These are phyloP conservation scores for Fusarium penzigii DNA, from an alignment of 2,329 filamentous ascomycete genomes.

Conservation along the genomic window DNA sequence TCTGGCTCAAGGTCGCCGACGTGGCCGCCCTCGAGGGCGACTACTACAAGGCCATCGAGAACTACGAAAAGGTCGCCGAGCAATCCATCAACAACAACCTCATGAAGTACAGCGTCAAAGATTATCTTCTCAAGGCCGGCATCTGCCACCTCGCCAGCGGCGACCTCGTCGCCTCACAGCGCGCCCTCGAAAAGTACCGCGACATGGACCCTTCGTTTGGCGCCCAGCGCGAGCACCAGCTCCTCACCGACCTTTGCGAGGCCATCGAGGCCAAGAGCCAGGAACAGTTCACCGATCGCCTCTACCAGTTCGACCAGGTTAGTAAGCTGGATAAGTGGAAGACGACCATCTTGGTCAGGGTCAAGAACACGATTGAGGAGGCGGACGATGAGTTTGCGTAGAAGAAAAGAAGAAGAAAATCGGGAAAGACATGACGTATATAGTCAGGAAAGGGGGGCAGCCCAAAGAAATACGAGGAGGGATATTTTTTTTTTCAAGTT, in stretches of 20 bases:
- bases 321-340: conserved; percentile 98
- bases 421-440: neutral
- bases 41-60: conserved; percentile 79
- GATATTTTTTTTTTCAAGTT: too few species aligned
- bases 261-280: conserved; percentile 77
- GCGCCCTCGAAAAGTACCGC: conserved; percentile 79
- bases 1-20: conserved; percentile 90
- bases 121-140: conserved; percentile 92
- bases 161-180: conserved; percentile 76
- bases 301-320: conserved; percentile 88
- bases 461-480: too few species aligned
- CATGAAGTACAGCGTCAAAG: conserved; percentile 92
- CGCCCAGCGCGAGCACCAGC: conserved; percentile 76
- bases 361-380: conserved; percentile 81
- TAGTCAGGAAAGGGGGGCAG: too few species aligned
- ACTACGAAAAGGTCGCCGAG: conserved; percentile 81
- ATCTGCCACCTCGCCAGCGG: conserved; percentile 78
- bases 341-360: conserved; percentile 77
- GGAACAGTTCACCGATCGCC: conserved; percentile 80
- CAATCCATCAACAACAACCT: conserved; percentile 84
- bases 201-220: conserved; percentile 78
- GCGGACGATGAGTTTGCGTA: conserved; percentile 46
- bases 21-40: conserved; percentile 78
- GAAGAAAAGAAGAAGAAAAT: neutral
- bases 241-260: conserved; percentile 75